Evolutionary conservation across 176 grass and related monocot genomes (phyloP).

Genomic region (Saccharum officinarum): DNA sequence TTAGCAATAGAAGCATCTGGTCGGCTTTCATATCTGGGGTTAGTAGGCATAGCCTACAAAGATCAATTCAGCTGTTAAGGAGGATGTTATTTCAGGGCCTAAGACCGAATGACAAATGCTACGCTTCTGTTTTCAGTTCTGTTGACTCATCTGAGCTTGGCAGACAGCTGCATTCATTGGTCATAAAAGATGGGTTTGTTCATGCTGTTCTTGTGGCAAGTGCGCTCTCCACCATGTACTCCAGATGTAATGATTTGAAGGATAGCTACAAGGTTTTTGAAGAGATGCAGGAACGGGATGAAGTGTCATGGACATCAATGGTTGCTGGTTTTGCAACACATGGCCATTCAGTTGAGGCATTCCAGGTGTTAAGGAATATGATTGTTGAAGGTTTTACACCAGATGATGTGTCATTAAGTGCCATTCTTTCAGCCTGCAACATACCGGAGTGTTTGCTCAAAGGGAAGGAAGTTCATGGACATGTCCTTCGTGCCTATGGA

Average conservation of each 20-base stretch:
- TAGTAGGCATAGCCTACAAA: slow-evolving; percentile 36
- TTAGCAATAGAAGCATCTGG: slow-evolving; percentile 49
- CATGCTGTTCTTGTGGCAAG: slow-evolving; percentile 55
- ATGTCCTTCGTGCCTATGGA: slow-evolving; percentile 43
- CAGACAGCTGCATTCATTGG: slow-evolving; percentile 52
- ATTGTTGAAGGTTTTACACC: slow-evolving; percentile 49
- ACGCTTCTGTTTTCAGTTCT: slow-evolving; percentile 47
- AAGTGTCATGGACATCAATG: slow-evolving; percentile 66
- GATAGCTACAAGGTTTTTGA: slow-evolving; percentile 58
- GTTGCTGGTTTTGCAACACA: slow-evolving; percentile 61
- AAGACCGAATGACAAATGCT: slow-evolving; percentile 67
- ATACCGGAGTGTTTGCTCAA: slow-evolving; percentile 45
- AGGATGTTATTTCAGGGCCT: slow-evolving; percentile 52
- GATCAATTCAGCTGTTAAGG: slow-evolving; percentile 55
- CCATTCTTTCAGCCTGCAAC: slow-evolving; percentile 66
- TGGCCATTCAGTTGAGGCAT: slow-evolving; percentile 46
- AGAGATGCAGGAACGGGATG: slow-evolving; percentile 63
- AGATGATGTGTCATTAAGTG: slow-evolving; percentile 38
- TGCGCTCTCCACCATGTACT: slow-evolving; percentile 69
- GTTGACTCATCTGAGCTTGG: slow-evolving; percentile 50
- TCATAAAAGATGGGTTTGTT: slow-evolving; percentile 56
- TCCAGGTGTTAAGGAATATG: slow-evolving; percentile 65
- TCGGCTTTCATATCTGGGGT: slow-evolving; percentile 50
- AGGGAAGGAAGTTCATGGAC: slow-evolving; percentile 70
- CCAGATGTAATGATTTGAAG: slow-evolving; percentile 52